Evolutionary conservation across 2,329 filamentous ascomycete species (phyloP), one percentile per base, ranked within the genome.

Genomic region (Trichoderma harzianum): DNA sequence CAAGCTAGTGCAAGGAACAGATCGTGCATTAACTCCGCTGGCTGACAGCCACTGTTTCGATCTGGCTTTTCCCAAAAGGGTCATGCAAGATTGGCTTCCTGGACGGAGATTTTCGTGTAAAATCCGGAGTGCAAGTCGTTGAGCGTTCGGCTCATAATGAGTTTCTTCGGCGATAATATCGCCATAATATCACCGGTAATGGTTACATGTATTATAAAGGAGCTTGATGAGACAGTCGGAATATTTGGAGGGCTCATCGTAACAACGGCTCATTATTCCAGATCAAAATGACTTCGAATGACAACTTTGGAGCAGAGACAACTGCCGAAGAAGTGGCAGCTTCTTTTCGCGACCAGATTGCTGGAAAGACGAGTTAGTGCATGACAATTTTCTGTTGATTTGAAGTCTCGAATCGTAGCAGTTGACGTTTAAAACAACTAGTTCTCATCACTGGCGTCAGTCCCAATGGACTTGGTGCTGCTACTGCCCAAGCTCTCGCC

Each of bases 391-490:
- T 4, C 5, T 7, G 7, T 11, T 12, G 47, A 8, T 14, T 7
- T 34, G 5, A 21, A 14, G 7, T 3, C 12, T 3, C 21, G 26
- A n/a, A 36, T 18, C 2, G 2, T 6, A 43, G 0, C 3, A 11
- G 2, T 30, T 57, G 18, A 63, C 36, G 16, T 2, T 34, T 60
- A 0, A 14, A 8, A 24, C 26, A 21, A 14, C 2, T 18, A 72
- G 71, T 72, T 36, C 60, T 72, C 47, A 70, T 72, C 26, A 72
- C 71, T 11, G 71, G 71, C 7, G 32, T 72, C n/a, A 70, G 57
- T 14, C 71, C 71, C 30, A 70, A 70, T 51, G 65, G 71, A 8
- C 65, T 72, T 6, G 71, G 71, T n/a, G 66, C 58, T n/a, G 58
- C 65, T 1, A 51, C 30, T 14, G 65, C 71, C 26, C 28, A 63